A percentile compares a stretch with the other conserved stretches of the same genome.
phyloP scores from a whole-genome alignment of 208 protist species.

The Tritrichomonas foetus region DNA sequence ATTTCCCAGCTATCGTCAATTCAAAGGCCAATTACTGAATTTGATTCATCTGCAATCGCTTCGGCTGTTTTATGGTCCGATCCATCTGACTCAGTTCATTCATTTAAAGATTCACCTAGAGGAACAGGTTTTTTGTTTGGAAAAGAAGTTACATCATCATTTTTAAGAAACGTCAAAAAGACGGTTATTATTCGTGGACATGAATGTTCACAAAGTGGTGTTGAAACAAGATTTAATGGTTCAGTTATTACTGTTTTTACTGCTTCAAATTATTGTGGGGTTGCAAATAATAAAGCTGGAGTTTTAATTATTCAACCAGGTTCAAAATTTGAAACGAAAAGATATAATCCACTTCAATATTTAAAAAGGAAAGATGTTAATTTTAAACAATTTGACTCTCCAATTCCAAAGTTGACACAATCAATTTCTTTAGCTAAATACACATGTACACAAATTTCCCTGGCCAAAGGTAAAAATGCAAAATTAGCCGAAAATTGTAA shows the following conservation, averaged over 20 bases:
- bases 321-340: too few species aligned
- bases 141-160: neutral
- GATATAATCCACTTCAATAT: too few species aligned
- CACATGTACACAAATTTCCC: too few species aligned
- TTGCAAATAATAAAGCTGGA: neutral
- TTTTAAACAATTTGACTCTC: too few species aligned
- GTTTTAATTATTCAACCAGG: conserved; percentile 47
- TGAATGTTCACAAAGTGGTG: neutral
- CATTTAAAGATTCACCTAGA: neutral
- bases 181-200: neutral
- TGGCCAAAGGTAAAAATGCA: too few species aligned
- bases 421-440: too few species aligned
- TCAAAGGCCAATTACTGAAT: neutral
- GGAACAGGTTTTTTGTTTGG: neutral
- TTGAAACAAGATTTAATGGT: neutral
- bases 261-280: neutral
- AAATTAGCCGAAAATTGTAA: too few species aligned
- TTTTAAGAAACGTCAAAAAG: neutral
- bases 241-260: neutral
- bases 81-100: neutral
- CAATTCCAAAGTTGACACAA: too few species aligned
- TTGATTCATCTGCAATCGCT: neutral
- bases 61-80: neutral
- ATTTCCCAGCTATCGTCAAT: neutral
- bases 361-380: too few species aligned